A percentile compares a stretch with the other conserved stretches of the same genome.
phyloP scores from a whole-genome alignment of 2,329 filamentous ascomycete species.

The Gremmenia infestans region DNA sequence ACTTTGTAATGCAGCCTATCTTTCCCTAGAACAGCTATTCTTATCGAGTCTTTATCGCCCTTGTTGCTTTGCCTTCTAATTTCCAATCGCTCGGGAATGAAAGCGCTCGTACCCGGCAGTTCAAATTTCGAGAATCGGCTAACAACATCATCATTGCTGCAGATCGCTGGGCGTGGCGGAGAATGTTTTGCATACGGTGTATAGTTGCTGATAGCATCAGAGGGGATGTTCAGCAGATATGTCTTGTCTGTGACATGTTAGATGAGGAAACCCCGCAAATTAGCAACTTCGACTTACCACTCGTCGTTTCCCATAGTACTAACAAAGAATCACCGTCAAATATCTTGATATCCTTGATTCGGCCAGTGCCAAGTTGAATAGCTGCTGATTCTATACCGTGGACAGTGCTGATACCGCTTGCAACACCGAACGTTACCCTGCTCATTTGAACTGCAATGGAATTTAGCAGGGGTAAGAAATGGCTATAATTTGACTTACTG shows the following conservation, averaged over 20 bases:
- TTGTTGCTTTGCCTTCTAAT: constrained; percentile 13
- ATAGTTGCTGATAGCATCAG: constrained; percentile 5
- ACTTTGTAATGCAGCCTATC: constrained; percentile 27
- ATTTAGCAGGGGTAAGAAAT: neutral
- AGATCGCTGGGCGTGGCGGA: neutral
- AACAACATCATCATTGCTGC: constrained; percentile 19
- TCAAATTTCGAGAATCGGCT: constrained; percentile 13
- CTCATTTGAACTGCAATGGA: constrained; percentile 25
- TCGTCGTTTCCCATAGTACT: constrained; percentile 23
- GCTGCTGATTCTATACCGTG: constrained; percentile 14
- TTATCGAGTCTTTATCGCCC: constrained; percentile 10
- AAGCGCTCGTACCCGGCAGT: constrained; percentile 13
- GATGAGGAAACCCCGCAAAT: neutral
- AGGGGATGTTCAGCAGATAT: constrained; percentile 24
- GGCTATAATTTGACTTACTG: constrained; percentile 16
- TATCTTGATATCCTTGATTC: constrained; percentile 30
- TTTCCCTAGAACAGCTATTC: constrained; percentile 25
- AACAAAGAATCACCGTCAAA: constrained; percentile 25
- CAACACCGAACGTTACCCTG: constrained; percentile 22
- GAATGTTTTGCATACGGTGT: constrained; percentile 1
- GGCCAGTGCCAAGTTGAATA: constrained; percentile 27
- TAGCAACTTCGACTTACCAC: constrained; percentile 18
- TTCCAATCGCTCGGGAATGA: constrained; percentile 24
- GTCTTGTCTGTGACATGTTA: constrained; percentile 12
- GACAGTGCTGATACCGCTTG: constrained; percentile 29